Percentiles rank a stretch among this genome's conserved stretches.
Conservation (phyloP, 768 basidiomycete genomes). For the Leccinum incarnatum region DNA sequence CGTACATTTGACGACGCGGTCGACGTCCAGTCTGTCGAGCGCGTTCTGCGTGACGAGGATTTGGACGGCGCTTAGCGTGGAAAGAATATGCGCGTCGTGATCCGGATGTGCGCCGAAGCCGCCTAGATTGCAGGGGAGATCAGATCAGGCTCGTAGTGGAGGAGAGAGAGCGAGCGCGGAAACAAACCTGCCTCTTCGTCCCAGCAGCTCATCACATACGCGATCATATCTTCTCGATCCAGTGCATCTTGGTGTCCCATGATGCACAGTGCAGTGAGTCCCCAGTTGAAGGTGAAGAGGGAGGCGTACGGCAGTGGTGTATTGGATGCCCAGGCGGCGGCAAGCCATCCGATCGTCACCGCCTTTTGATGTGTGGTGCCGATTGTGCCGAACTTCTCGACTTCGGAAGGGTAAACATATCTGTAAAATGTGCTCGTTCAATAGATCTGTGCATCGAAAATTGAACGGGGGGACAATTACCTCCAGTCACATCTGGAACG, state of each 20-base stretch:
- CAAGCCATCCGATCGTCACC: too few species aligned
- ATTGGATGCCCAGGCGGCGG: too few species aligned
- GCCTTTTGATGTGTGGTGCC: too few species aligned
- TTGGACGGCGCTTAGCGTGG: slow-evolving; percentile 91
- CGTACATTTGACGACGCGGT: slow-evolving; percentile 74
- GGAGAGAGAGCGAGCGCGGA: neutral
- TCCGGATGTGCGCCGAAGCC: slow-evolving; percentile 90
- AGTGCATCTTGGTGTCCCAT: slow-evolving; percentile 80
- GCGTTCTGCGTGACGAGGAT: slow-evolving; percentile 86
- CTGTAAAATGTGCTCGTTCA: too few species aligned
- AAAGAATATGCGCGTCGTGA: slow-evolving; percentile 86
- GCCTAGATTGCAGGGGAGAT: slow-evolving; percentile 44
- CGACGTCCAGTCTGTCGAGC: slow-evolving; percentile 63
- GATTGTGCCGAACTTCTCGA: too few species aligned
- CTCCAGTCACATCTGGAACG: too few species aligned
- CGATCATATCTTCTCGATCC: slow-evolving; percentile 78
- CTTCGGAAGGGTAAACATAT: too few species aligned
- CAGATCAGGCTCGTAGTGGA: slow-evolving; percentile 2
- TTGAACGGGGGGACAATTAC: too few species aligned
- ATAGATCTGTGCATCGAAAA: too few species aligned
- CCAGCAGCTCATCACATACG: slow-evolving; percentile 94
- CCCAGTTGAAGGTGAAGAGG: too few species aligned
- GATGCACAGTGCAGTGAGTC: slow-evolving; percentile 79
- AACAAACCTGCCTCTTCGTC: slow-evolving; percentile 75
- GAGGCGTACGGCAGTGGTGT: too few species aligned